Percentiles rank a stretch among this genome's conserved stretches.
These are phyloP conservation scores for Gracilariopsis chorda DNA, from an alignment of 23 red algal species.

Conservation along the genomic window DNA sequence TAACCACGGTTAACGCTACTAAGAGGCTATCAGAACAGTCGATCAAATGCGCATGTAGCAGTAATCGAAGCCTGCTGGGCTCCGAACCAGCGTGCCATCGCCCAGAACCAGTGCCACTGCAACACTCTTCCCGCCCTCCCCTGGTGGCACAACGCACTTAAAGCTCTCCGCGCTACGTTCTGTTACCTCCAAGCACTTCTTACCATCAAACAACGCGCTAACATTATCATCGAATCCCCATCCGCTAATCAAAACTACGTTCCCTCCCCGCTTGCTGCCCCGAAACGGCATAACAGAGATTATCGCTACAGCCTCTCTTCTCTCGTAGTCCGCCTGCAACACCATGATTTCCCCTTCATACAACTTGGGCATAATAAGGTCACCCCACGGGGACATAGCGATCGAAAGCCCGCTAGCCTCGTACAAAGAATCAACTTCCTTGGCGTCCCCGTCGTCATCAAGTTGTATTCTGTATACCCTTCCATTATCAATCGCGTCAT, in stretches of 20 bases:
- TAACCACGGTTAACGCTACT: no score
- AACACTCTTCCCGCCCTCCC: background rate
- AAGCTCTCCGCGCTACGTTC: background rate
- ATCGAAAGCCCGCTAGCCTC: constrained; percentile 48
- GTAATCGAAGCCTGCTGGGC: background rate
- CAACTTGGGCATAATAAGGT: constrained; percentile 60
- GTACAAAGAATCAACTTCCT: constrained; percentile 43
- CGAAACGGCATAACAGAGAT: constrained; percentile 56
- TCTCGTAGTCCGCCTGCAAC: constrained; percentile 24
- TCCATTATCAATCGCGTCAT: constrained; percentile 43
- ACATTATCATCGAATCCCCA: background rate
- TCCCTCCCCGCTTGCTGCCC: constrained; percentile 41
- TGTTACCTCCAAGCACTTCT: constrained; percentile 18
- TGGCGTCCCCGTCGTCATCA: background rate
- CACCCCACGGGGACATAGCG: constrained; percentile 49
- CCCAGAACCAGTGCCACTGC: background rate
- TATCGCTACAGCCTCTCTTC: background rate
- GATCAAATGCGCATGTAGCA: background rate
- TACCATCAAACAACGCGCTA: constrained; percentile 51
- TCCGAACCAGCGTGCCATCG: background rate
- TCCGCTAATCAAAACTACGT: constrained; percentile 33
- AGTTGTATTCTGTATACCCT: constrained; percentile 45
- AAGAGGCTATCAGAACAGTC: no score
- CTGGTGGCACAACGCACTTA: background rate
- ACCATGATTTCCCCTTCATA: constrained; percentile 50